Evolutionary conservation across 345 rosid species (phyloP), one percentile per base, ranked within the genome.

Genomic region (Brassica cretica): DNA sequence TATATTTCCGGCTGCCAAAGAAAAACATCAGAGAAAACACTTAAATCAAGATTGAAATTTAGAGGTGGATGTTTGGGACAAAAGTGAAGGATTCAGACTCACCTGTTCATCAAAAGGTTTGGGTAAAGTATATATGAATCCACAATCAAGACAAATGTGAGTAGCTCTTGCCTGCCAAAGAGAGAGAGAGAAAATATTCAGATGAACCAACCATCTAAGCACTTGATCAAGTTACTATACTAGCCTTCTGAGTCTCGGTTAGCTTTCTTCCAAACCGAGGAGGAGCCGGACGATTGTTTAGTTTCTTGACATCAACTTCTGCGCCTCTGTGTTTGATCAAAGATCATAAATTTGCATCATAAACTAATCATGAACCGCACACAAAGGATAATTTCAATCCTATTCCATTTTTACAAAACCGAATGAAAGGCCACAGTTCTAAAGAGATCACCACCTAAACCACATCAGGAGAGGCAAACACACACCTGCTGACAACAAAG

Each of bases 111-210:
- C 95, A 65, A 92, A 94, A 55, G 97, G 83, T 83, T 94, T 94
- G 37, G 77, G 80, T 71, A 85, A 71, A 63, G 91, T 82, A 84
- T 94, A 94, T 81, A 94, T 88, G 87, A 73, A 94, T 79, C 98
- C 98, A 77, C 98, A 94, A 72, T 94, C 98, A 41, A 94, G 84
- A 83, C 98, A 94, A 64, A 92, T 94, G 88, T 94, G 98, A 69
- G 95, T 87, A 68, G 98, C 97, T 83, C 87, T 88, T 37, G 89
- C 87, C 98, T 94, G 92, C 84, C 77, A 78, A 7, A 33, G 8
- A 68, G 37, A 83, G 15, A 67, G 53, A 30, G 6, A 16, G 4
- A 63, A 64, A 14, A 41, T 51, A 55, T 27, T 60, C 6, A 68
- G 41, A 5, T 68, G 16, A 5, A 33, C 37, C 37, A 33, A 33